A percentile compares a stretch with the other conserved stretches of the same genome.
These are phyloP conservation scores for Corrigiola litoralis DNA, from an alignment of 179 eudicot genomes.

Conservation along the genomic window DNA sequence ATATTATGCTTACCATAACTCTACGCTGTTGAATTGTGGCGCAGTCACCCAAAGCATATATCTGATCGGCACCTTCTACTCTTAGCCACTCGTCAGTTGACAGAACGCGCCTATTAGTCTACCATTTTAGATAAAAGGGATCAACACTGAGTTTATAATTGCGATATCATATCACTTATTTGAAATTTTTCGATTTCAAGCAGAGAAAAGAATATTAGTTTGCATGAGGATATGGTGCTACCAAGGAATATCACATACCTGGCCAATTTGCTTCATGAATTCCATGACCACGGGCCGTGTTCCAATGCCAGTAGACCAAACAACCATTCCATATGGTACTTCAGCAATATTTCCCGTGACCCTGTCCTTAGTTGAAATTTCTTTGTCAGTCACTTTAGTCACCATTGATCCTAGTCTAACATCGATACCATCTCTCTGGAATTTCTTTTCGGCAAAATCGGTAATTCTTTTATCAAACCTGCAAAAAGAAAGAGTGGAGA, in stretches of 20 bases:
- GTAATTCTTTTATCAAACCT: constrained; percentile 87
- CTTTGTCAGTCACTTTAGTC: constrained; percentile 45
- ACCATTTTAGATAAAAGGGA: background rate
- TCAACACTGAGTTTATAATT: too few relatives aligned
- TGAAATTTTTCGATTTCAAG: too few relatives aligned
- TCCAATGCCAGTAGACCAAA: constrained; percentile 79
- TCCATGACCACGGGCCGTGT: constrained; percentile 58
- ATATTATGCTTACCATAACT: constrained; percentile 46
- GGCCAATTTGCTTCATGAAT: constrained; percentile 68
- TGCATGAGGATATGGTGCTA: too few relatives aligned
- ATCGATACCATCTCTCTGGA: constrained; percentile 63
- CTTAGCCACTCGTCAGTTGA: constrained; percentile 88
- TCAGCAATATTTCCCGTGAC: constrained; percentile 31
- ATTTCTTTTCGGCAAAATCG: constrained; percentile 62
- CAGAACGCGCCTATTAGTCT: constrained; percentile 59
- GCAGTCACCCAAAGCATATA: constrained; percentile 81
- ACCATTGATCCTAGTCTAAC: constrained; percentile 67
- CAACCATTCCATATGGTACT: constrained; percentile 65
- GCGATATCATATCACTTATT: too few relatives aligned
- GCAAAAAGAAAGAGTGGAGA: background rate
- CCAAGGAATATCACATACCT: constrained; percentile 30
- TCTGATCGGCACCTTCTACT: constrained; percentile 50
- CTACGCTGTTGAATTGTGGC: constrained; percentile 71
- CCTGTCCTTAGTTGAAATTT: constrained; percentile 49
- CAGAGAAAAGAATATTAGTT: too few relatives aligned